These are phyloP conservation scores for Aspergillus nidulans DNA, from an alignment of 495 filamentous ascomycete genomes.

Conservation along the genomic window DNA sequence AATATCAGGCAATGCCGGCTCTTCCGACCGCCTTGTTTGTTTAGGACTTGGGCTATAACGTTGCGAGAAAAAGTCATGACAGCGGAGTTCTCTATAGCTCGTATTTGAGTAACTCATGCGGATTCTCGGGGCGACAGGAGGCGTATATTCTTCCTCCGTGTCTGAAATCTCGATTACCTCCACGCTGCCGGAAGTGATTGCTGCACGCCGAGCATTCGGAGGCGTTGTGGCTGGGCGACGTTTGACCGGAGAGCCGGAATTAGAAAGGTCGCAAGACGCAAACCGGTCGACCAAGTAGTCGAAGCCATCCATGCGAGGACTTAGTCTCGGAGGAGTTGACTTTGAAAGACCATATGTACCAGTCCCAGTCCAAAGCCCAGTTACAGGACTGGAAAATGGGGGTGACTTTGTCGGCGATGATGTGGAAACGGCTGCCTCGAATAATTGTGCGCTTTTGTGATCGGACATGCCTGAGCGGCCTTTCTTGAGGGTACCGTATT, in stretches of 20 bases:
- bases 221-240: constrained; percentile 19
- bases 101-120: constrained; percentile 23
- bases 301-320: constrained; percentile 16
- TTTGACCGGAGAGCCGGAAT: constrained; percentile 21
- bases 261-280: constrained; percentile 23
- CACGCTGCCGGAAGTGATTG: constrained; percentile 8
- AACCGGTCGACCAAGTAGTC: constrained; percentile 29
- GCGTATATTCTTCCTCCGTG: constrained; percentile 11
- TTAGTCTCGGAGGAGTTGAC: constrained; percentile 10
- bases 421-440: constrained; percentile 27
- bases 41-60: neutral
- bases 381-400: constrained; percentile 4
- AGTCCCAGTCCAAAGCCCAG: neutral
- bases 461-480: constrained; percentile 31
- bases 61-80: constrained; percentile 3
- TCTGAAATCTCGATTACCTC: constrained; percentile 11
- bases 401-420: constrained; percentile 15
- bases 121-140: constrained; percentile 5
- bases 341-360: constrained; percentile 6
- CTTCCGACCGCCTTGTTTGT: neutral
- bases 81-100: constrained; percentile 7
- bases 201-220: constrained; percentile 8
- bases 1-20: neutral
- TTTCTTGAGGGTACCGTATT: constrained; percentile 44
- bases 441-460: constrained; percentile 29